Base-by-base conservation (phyloP, 495 filamentous ascomycete species). In the Staphylotrichum tortipilum region DNA sequence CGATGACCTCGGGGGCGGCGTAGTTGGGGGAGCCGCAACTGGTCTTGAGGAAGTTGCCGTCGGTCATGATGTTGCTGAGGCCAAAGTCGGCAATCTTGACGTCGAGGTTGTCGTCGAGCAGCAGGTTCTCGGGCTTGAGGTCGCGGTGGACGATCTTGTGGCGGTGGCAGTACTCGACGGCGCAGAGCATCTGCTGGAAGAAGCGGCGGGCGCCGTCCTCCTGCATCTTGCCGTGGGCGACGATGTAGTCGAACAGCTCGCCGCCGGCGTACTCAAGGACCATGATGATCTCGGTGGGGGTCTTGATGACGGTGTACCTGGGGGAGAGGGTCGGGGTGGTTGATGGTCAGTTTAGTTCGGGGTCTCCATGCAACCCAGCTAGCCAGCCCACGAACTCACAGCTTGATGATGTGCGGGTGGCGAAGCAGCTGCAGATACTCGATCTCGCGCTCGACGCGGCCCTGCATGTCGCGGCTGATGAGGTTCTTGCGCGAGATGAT, bases 71-170 rank as follows among this genome's bases (percentile, higher is more conserved):
- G 61, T 98, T 98, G 71, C 91, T 96, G 44, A 98, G 72, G 46
- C 92, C 92, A 58, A 98, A 98, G 71, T 98, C 92, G 44, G 92
- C 92, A 66, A 98, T 97, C 73, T 98, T 98, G 59, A 98, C 92
- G 61, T 96, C 95, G 60, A 95, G 83, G 41, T 89, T 77, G 52
- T 88, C 83, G 68, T 98, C 92, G 53, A 98, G 81, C 37, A 98
- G 77, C 22, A 98, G 71, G 64, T 98, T 98, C 77, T 98, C 92
- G 6, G 92, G 92, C 65, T 98, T 98, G 55, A 98, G 71, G 68
- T 98, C 92, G 66, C 92, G 84, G 67, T 98, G 92, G 12, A 96
- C 92, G 56, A 98, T 95, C 68, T 97, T 97, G 72, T 98, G 94
- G 52, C 92, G 79, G 69, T 98, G 92, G 67, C 92, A 98, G 69